Conservation (phyloP, 1,139 yeast genomes). For the Suhomyces ambrosiae region DNA sequence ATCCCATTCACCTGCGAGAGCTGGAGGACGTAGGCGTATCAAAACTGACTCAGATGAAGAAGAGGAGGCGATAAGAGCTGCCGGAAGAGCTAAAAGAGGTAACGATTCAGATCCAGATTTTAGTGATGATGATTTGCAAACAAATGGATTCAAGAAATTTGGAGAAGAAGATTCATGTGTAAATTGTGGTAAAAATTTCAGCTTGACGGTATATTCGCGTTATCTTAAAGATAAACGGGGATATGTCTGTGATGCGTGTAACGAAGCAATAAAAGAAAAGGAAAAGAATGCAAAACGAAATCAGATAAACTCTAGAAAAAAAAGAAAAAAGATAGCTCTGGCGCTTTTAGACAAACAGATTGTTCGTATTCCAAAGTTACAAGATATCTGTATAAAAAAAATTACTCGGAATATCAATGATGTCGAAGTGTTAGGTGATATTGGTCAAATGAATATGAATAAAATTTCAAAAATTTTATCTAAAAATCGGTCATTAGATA, state of each 20-base stretch:
- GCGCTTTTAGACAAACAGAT: conserved; percentile 76
- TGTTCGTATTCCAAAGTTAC: conserved; percentile 67
- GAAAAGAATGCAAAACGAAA: conserved; percentile 51
- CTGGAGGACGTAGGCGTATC: no score
- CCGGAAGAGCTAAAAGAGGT: conserved; percentile 40
- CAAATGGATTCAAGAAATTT: conserved; percentile 27
- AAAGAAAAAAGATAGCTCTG: conserved; percentile 77
- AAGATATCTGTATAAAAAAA: conserved; percentile 73
- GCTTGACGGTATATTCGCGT: conserved; percentile 66
- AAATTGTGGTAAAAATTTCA: conserved; percentile 59
- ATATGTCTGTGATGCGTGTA: conserved; percentile 69
- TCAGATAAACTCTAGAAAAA: conserved; percentile 66
- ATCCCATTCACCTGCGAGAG: no score
- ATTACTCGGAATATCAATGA: conserved; percentile 75
- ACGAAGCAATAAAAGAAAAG: conserved; percentile 43
- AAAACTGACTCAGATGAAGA: no score
- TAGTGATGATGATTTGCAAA: conserved; percentile 29
- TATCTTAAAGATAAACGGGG: conserved; percentile 52
- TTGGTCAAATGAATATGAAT: conserved; percentile 61
- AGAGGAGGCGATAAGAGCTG: conserved; percentile 41
- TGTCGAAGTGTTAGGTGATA: conserved; percentile 77
- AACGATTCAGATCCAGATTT: conserved; percentile 34
- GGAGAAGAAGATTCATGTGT: conserved; percentile 60
- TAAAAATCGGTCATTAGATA: conserved; percentile 75
- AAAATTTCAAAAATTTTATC: conserved; percentile 76